Conservation (phyloP, 1,284 basidiomycete genomes). For the Boletus semigastroideus region DNA sequence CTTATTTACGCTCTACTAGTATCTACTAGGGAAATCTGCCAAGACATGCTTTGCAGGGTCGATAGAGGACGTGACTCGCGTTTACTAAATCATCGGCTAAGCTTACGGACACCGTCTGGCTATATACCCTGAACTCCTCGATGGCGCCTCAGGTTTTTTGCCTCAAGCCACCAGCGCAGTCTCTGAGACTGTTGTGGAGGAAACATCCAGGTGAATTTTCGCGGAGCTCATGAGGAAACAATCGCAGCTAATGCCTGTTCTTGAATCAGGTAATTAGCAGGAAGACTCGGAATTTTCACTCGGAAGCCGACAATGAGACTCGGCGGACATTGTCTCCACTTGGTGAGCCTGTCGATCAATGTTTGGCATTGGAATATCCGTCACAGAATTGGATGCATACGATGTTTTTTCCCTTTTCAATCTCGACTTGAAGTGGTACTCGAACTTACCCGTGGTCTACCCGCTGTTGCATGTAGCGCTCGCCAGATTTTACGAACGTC, state of each 20-base stretch:
- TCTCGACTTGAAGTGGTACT: conserved; percentile 3
- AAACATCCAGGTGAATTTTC: conserved; percentile 3
- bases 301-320: conserved; percentile 4
- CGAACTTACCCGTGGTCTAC: neutral
- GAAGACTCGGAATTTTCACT: neutral
- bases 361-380: conserved; percentile 10
- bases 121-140: neutral
- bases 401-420: conserved; percentile 3
- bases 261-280: neutral
- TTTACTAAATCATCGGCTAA: conserved; percentile 5
- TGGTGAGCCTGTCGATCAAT: conserved; percentile 12
- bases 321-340: conserved; percentile 7
- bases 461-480: conserved; percentile 7
- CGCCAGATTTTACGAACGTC: conserved; percentile 20
- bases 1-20: no score
- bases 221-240: no score
- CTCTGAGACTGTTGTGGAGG: conserved; percentile 14
- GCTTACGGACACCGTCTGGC: conserved; percentile 9
- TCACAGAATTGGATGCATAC: neutral
- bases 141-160: conserved; percentile 5
- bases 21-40: no score
- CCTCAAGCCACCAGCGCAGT: conserved; percentile 5
- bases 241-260: neutral
- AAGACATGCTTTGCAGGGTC: neutral
- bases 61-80: neutral